Conservation (phyloP, 345 rosid genomes). For the Odontarrhena argentea region DNA sequence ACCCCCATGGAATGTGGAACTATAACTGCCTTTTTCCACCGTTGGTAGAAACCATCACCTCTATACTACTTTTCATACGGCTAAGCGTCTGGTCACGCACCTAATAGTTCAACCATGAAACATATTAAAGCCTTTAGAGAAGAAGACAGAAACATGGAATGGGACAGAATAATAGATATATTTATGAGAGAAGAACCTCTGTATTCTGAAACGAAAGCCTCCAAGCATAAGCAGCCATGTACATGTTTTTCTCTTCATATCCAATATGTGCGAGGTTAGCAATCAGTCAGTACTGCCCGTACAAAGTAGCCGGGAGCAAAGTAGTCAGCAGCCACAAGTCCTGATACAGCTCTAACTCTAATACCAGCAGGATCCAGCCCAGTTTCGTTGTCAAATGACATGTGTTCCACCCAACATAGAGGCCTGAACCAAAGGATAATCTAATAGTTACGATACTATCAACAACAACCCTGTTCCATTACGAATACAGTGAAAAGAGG, state of each 20-base stretch:
- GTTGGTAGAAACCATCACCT: constrained; percentile 79
- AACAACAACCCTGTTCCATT: constrained; percentile 5
- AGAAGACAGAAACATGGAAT: constrained; percentile 15
- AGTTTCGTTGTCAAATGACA: constrained; percentile 93
- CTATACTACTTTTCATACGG: constrained; percentile 78
- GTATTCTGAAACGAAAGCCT: constrained; percentile 93
- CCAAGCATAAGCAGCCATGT: constrained; percentile 99
- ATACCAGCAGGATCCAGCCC: constrained; percentile 90
- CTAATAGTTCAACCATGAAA: constrained; percentile 49
- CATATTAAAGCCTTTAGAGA: constrained; percentile 1
- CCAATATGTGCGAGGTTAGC: constrained; percentile 94
- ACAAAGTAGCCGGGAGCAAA: constrained; percentile 95
- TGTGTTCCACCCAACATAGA: constrained; percentile 94
- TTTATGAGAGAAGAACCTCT: constrained; percentile 53
- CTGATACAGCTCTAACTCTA: constrained; percentile 79
- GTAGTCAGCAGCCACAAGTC: constrained; percentile 98
- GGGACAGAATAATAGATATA: neutral
- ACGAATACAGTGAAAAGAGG: constrained; percentile 13
- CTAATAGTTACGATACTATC: constrained; percentile 5
- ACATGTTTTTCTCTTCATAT: constrained; percentile 94
- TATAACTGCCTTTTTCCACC: constrained; percentile 83
- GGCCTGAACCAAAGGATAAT: constrained; percentile 53
- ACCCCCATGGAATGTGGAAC: constrained; percentile 99
- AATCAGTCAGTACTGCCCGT: constrained; percentile 96
- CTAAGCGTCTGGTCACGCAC: constrained; percentile 88